A percentile compares a stretch with the other conserved stretches of the same genome.
These are phyloP conservation scores for Hanseniaspora taiwanica DNA, from an alignment of 805 yeast genomes.

Conservation along the genomic window DNA sequence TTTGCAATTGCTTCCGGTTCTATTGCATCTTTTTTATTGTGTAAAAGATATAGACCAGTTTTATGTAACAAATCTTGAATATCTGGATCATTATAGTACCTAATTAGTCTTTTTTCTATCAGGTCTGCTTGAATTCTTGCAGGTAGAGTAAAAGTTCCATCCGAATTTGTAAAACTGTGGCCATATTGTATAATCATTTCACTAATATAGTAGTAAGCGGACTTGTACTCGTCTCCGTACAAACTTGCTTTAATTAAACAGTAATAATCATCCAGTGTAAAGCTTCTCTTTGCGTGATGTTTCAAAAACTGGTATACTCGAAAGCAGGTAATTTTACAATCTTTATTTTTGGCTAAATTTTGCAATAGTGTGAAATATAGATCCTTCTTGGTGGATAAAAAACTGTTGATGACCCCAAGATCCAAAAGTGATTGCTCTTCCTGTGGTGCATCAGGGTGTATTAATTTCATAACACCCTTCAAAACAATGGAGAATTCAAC, in stretches of 20 bases:
- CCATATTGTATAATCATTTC: not conserved
- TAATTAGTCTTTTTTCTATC: conserved; percentile 1
- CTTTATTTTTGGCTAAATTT: not conserved
- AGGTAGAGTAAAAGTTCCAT: not conserved
- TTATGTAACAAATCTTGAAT: not conserved
- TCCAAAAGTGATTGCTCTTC: not conserved
- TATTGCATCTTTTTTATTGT: too few relatives aligned
- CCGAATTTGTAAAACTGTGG: not conserved
- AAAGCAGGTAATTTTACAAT: not conserved
- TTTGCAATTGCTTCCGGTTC: not conserved
- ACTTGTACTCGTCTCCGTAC: conserved; percentile 5
- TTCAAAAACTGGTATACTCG: not conserved
- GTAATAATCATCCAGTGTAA: conserved; percentile 10
- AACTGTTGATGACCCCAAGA: not conserved
- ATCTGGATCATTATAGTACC: not conserved
- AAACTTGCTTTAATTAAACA: conserved; percentile 8
- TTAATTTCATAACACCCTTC: not conserved
- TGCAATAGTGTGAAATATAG: not conserved
- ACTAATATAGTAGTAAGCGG: conserved; percentile 8
- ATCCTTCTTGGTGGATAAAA: not conserved
- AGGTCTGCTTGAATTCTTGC: conserved; percentile 1
- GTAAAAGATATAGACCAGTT: not conserved
- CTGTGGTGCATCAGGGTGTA: not conserved
- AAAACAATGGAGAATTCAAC: not conserved
- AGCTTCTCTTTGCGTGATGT: not conserved